Evolutionary conservation across 1,284 basidiomycete genomes (phyloP), one percentile per base, ranked within the genome.

Genomic region (Gomphus bonarii): DNA sequence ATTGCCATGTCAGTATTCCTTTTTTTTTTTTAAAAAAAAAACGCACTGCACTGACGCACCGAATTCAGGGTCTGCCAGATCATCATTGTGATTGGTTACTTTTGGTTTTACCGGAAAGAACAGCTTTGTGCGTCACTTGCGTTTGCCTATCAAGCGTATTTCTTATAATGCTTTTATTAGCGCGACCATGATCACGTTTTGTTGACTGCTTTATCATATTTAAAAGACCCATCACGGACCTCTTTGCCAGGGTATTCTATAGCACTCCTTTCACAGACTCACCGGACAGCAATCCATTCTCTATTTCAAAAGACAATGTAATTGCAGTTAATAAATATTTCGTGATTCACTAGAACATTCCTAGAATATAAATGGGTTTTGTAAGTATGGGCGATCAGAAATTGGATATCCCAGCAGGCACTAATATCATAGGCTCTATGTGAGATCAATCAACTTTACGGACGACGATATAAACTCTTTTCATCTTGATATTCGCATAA

Each of bases 61-160:
- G 30, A 5, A n/a, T 20, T 5, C 25, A 58, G 58, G 54, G 66
- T 81, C 9, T 88, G 81, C 66, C 88, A 90, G 67, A 67, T 95
- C 58, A 69, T 92, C 61, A 92, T 95, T 66, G 89, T 94, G 57
- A 72, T 86, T 60, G 92, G 92, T 22, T 95, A 95, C 75, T 92
- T 94, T 75, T 88, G 88, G 87, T 93, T 95, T 81, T 95, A 91
- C 70, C 84, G 88, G 67, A 89, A 89, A 72, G 88, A 91, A 69
- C 88, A 91, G 67, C 79, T 91, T 11, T 49, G 57, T 58, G 28
- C 22, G 57, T 52, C 12, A 25, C 18, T 14, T 12, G 5, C n/a
- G 36, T 20, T 35, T 55, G 33, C 18, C 0, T 22, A 42, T 9
- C 12, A 54, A 44, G 10, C 8, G n/a, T 18, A 3, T 38, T 20